Base-by-base conservation (phyloP, 2,329 filamentous ascomycete species). In the Fusarium caatingaense region DNA sequence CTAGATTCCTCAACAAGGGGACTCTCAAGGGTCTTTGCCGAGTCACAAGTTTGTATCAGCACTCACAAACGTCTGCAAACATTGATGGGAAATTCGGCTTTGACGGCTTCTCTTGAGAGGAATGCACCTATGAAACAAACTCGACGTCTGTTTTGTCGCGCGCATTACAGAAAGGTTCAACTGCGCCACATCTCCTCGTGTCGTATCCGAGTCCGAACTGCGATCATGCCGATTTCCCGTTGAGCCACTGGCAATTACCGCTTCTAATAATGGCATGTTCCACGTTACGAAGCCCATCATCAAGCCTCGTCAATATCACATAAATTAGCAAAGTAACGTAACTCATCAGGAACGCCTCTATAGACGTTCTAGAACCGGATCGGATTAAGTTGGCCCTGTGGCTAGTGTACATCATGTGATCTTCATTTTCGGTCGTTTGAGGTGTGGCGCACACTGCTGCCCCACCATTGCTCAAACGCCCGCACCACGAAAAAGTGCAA, bases 401-500 rank as follows among this genome's bases (percentile, higher is more conserved):
- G 69, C 69, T 64, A 46, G 37, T 60, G 56, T n/a, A 28, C 61
- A 45, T 69, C 78, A 79, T 77, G 78, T 79, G 78, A 76, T 44
- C 46, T 49, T 9, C n/a, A 13, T 18, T 8, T 8, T n/a, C 10
- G 11, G 42, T 66, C 30, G 66, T 60, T 57, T 60, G 58, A 66
- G 64, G 56, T 67, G 78, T 79, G 78, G 76, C 77, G 76, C 63
- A 61, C 55, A 56, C 18, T 34, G 23, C n/a, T 60, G 72, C 77
- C 78, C 79, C 78, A 80, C 79, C 75, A 71, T 55, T 69, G 74
- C 30, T 73, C 74, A 71, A 67, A 63, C 74, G 74, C 75, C 75
- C 80, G 76, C 80, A 78, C 77, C 77, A 81, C 78, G 78, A 81
- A 81, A 81, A 80, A 77, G 76, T 76, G 74, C 49, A 77, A 73